phyloP scores from a whole-genome alignment of 345 rosid genomes.

The Eutrema yunnanense region DNA sequence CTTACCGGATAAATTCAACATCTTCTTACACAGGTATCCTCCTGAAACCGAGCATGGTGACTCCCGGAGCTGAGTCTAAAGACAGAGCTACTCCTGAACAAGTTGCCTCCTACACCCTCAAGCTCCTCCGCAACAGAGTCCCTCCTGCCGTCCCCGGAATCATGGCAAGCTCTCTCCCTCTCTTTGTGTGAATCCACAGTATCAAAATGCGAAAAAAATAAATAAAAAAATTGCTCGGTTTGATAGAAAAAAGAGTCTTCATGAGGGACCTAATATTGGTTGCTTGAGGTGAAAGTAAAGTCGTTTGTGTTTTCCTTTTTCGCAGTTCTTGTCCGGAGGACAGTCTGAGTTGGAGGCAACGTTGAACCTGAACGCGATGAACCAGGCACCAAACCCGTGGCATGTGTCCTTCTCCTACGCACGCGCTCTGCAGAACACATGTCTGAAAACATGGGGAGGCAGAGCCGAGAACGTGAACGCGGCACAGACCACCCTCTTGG shows the following conservation, averaged over 20 bases:
- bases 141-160: conserved; percentile 96
- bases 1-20: not conserved
- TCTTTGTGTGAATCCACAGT: not conserved
- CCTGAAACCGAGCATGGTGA: conserved; percentile 98
- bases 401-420: conserved; percentile 98
- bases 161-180: conserved; percentile 60
- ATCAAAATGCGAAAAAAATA: not conserved
- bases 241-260: not conserved
- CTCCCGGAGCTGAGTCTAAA: conserved; percentile 96
- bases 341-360: conserved; percentile 99
- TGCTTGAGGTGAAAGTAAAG: not conserved
- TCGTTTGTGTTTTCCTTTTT: not conserved
- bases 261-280: not conserved
- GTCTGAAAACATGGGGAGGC: conserved; percentile 94
- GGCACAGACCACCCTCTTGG: conserved; percentile 64
- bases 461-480: conserved; percentile 76
- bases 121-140: conserved; percentile 79
- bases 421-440: conserved; percentile 92
- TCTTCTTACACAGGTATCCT: conserved; percentile 41
- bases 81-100: conserved; percentile 75
- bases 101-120: conserved; percentile 90
- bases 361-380: conserved; percentile 91
- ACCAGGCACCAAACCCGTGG: conserved; percentile 88
- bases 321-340: conserved; percentile 98
- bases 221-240: not conserved